Evolutionary conservation across 2,329 filamentous ascomycete genomes (phyloP).

Genomic region (Cladosporium cucumerinum): DNA sequence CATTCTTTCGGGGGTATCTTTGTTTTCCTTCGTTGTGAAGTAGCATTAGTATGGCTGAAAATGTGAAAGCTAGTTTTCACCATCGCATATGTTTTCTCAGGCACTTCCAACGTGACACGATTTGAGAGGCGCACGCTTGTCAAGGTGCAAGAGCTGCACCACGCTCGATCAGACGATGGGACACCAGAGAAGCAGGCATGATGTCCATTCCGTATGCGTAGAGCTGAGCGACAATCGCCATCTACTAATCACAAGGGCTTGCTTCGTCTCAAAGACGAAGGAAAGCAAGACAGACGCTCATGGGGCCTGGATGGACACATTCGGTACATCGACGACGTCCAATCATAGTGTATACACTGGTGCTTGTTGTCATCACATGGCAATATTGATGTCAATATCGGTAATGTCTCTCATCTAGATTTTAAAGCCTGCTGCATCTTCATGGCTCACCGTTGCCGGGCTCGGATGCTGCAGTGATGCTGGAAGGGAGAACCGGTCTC

Average conservation of each 20-base stretch:
- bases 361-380: too few species aligned
- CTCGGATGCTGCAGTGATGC: conserved; percentile 86
- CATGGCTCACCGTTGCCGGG: conserved; percentile 56
- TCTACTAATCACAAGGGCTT: too few species aligned
- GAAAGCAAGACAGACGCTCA: too few species aligned
- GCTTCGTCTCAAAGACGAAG: too few species aligned
- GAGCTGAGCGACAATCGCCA: too few species aligned
- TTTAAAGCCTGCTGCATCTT: conserved; percentile 72
- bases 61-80: neutral
- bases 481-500: conserved; percentile 49
- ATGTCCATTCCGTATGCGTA: too few species aligned
- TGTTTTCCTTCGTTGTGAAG: neutral
- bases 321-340: neutral
- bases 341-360: too few species aligned
- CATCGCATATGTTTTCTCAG: neutral
- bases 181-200: neutral
- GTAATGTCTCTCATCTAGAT: conserved; percentile 61
- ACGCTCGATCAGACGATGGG: neutral
- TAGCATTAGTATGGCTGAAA: neutral
- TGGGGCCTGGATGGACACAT: too few species aligned
- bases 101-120: neutral
- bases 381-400: too few species aligned
- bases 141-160: neutral
- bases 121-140: neutral
- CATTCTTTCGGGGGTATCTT: neutral